Evolutionary conservation across 73 alveolate genomes (phyloP).

Genomic region (Symbiodinium natans): DNA sequence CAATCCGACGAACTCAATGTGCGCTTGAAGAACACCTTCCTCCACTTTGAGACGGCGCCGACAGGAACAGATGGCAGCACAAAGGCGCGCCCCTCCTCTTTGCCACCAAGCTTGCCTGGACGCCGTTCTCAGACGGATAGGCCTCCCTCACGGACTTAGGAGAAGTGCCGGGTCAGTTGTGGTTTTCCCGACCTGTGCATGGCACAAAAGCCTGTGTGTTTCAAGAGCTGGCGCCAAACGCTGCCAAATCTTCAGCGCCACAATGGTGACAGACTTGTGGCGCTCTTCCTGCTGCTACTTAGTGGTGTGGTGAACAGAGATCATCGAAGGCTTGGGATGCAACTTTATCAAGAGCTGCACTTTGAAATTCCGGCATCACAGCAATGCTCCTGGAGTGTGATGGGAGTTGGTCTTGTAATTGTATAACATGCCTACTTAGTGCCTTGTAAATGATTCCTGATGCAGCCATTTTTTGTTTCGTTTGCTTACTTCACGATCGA

Average conservation of each 20-base stretch:
- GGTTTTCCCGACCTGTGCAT: background rate
- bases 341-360: background rate
- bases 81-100: conserved; percentile 1
- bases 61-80: background rate
- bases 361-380: background rate
- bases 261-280: background rate
- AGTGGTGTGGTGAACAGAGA: background rate
- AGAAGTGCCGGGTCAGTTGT: too few relatives aligned
- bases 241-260: background rate
- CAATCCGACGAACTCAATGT: background rate
- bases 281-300: too few relatives aligned
- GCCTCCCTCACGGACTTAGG: background rate
- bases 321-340: background rate
- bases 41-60: conserved; percentile 49
- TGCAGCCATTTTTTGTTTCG: too few relatives aligned
- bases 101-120: background rate
- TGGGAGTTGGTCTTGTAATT: background rate
- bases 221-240: conserved; percentile 14
- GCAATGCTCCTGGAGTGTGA: conserved; percentile 7
- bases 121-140: background rate
- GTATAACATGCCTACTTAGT: too few relatives aligned
- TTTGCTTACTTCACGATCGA: too few relatives aligned
- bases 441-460: too few relatives aligned
- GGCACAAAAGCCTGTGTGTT: background rate
- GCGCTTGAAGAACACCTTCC: conserved; percentile 73